phyloP scores from a whole-genome alignment of 208 protist genomes.

The Novymonas esmeraldas region DNA sequence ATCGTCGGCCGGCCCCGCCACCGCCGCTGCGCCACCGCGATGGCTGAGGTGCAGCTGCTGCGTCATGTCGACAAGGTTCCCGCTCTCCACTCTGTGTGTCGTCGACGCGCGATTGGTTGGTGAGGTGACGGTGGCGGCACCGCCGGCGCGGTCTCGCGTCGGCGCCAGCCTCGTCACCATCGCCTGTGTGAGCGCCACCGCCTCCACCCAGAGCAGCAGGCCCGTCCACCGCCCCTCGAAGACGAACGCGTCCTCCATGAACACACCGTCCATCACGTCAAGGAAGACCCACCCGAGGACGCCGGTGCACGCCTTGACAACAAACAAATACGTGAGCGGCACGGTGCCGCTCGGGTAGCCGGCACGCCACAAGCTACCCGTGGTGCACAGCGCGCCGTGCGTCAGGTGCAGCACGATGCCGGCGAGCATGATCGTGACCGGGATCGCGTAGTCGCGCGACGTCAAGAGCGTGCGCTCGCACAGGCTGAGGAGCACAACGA shows the following conservation, averaged over 20 bases:
- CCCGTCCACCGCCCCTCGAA: slow-evolving; percentile 22
- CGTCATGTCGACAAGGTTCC: neutral
- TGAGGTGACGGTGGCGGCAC: neutral
- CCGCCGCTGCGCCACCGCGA: neutral
- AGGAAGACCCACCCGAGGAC: slow-evolving; percentile 21
- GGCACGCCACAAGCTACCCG: slow-evolving; percentile 15
- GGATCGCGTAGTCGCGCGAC: slow-evolving; percentile 29
- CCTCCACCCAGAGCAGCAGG: slow-evolving; percentile 21
- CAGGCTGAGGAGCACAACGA: slow-evolving; percentile 18
- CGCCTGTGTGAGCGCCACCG: slow-evolving; percentile 22
- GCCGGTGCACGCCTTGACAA: slow-evolving; percentile 10
- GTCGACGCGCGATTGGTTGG: no score
- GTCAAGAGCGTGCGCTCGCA: slow-evolving; percentile 14
- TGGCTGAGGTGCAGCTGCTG: neutral
- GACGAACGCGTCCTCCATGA: slow-evolving; percentile 26
- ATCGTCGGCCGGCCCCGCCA: neutral
- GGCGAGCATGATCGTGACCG: slow-evolving; percentile 23
- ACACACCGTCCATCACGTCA: slow-evolving; percentile 9
- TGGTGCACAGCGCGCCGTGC: slow-evolving; percentile 2
- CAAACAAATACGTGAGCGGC: slow-evolving; percentile 15
- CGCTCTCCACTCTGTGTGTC: neutral
- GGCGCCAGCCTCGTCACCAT: slow-evolving; percentile 9
- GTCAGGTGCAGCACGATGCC: slow-evolving; percentile 23
- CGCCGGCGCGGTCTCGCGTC: neutral
- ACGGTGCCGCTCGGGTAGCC: slow-evolving; percentile 1